Evolutionary conservation across 331 rosid genomes (phyloP).

Genomic region (Spiraea crenata): DNA sequence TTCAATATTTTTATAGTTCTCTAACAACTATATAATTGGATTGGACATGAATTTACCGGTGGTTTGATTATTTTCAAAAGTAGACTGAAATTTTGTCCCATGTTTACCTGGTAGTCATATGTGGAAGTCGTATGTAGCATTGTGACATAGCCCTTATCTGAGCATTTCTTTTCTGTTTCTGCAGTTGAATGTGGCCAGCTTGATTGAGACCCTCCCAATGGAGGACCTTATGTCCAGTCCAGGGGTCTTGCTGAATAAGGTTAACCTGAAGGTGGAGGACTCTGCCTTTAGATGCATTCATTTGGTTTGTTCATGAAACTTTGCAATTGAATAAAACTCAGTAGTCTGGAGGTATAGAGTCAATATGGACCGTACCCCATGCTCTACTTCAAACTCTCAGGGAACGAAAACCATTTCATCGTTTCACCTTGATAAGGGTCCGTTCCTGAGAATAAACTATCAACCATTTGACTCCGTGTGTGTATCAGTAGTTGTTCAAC

Average conservation of each 20-base stretch:
- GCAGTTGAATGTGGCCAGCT: neutral
- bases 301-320: slow-evolving; percentile 1
- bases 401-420: neutral
- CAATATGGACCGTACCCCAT: neutral
- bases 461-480: neutral
- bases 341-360: neutral
- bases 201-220: neutral
- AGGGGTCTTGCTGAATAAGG: neutral
- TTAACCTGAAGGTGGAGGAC: neutral
- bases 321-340: neutral
- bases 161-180: neutral
- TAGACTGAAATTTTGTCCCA: neutral
- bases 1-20: neutral
- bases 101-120: neutral
- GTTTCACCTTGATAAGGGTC: neutral
- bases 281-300: neutral
- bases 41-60: too few species aligned
- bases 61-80: neutral
- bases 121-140: too few species aligned
- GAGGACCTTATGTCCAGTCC: neutral
- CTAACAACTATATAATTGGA: neutral
- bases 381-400: neutral
- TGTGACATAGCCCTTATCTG: neutral
- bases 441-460: neutral
- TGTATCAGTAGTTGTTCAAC: neutral